Base-by-base conservation (phyloP, 208 protist species). In the Leishmania tarentolae region DNA sequence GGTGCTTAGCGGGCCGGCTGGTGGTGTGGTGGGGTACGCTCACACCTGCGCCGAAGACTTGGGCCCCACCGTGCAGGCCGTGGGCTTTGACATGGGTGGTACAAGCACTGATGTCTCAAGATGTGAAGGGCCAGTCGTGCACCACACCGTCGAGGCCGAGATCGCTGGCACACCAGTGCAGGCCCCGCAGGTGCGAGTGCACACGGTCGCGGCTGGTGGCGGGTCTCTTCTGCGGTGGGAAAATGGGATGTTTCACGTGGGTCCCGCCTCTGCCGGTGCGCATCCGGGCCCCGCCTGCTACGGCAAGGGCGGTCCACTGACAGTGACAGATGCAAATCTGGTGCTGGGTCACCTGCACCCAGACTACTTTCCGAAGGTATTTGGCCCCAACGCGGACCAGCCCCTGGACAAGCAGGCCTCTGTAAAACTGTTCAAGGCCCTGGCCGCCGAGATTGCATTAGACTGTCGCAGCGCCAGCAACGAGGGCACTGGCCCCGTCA, bases 171-270 rank as follows among this genome's bases (percentile, higher is more conserved):
- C 98, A 5, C 91, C 88, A 9, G 92, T 99, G 42, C 96, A 96
- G 82, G 93, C 97, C 11, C 98, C 98, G 70, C 97, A 99, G 87
- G 90, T 99, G 9, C 95, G 98, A 83, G 98, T 99, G 83, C 91
- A 94, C 75, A 99, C 98, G 19, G 98, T 99, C n/a, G 98, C 98
- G 9, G 97, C 98, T n/a, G 98, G 98, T 57, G 98, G 98, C 40
- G 98, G 98, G 21, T 97, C 91, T n/a, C 79, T 97, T 50, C 90
- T 99, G 40, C 93, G 90, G 40, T 99, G 98, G 83, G 90, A 93
- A 52, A 88, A 92, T 76, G 95, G 94, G 46, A 87, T 97, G 78
- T 98, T 99, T 81, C 80, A 90, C 37, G 98, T 99, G 3, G 98
- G 98, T 5, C 98, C 98, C n/a, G 97, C 98, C 76, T 96, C 89